Evolutionary conservation across 495 filamentous ascomycete genomes (phyloP).

Genomic region (Astrothelium macrocarpum): DNA sequence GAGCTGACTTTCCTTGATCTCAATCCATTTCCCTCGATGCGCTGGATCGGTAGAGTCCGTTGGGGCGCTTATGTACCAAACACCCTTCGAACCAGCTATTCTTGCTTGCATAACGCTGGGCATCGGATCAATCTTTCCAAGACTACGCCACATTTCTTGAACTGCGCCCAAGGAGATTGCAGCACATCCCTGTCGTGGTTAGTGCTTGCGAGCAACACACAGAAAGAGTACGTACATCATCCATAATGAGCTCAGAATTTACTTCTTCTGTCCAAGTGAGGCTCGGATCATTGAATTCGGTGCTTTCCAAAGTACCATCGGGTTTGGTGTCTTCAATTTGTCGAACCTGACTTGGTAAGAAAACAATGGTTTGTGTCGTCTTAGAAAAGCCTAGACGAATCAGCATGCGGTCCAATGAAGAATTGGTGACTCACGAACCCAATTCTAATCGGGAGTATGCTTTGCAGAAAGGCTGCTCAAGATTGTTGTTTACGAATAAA

Average conservation of each 20-base stretch:
- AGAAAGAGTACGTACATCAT: neutral
- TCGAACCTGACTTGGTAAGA: slow-evolving; percentile 23
- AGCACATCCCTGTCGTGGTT: slow-evolving; percentile 24
- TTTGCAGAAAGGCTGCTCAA: slow-evolving; percentile 26
- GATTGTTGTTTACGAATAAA: slow-evolving; percentile 24
- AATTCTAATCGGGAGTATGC: slow-evolving; percentile 31
- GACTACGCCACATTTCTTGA: slow-evolving; percentile 14
- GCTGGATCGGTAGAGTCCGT: slow-evolving; percentile 32
- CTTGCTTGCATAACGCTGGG: slow-evolving; percentile 74
- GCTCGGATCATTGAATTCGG: slow-evolving; percentile 21
- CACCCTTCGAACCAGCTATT: slow-evolving; percentile 75
- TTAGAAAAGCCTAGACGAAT: slow-evolving; percentile 19
- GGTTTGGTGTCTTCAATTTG: slow-evolving; percentile 17
- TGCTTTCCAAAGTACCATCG: slow-evolving; percentile 22
- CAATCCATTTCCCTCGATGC: slow-evolving; percentile 53
- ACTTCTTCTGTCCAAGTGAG: slow-evolving; percentile 12
- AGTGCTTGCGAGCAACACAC: slow-evolving; percentile 4
- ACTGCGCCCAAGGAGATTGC: slow-evolving; percentile 23
- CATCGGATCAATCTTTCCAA: slow-evolving; percentile 26
- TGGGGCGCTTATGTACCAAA: slow-evolving; percentile 67
- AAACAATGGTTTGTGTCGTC: slow-evolving; percentile 19
- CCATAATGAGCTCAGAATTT: slow-evolving; percentile 4
- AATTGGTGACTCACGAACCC: neutral
- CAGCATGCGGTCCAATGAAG: neutral
- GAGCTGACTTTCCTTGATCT: slow-evolving; percentile 66